Percentiles rank a stretch among this genome's conserved stretches.
Conservation (phyloP, 805 yeast species). For the Suhomyces faveliae region DNA sequence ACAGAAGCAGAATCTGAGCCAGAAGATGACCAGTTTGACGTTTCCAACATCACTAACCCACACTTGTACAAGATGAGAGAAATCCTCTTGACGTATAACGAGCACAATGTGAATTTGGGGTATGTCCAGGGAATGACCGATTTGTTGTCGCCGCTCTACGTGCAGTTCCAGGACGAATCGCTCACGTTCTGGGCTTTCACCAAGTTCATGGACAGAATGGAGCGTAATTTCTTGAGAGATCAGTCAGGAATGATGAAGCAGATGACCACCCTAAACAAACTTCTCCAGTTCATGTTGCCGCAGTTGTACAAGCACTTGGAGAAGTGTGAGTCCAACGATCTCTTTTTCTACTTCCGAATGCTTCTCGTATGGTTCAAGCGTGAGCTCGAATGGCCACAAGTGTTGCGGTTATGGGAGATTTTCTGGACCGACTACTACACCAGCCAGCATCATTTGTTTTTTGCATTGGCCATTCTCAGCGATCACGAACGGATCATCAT, state of each 20-base stretch:
- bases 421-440: constrained; percentile 85
- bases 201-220: constrained; percentile 91
- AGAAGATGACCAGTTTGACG: constrained; percentile 53
- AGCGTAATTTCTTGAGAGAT: constrained; percentile 85
- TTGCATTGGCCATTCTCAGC: constrained; percentile 86
- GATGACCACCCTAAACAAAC: constrained; percentile 76
- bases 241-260: constrained; percentile 92
- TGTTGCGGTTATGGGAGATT: constrained; percentile 85
- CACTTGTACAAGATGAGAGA: constrained; percentile 72
- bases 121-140: constrained; percentile 99
- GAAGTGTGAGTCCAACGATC: constrained; percentile 82
- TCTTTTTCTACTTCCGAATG: constrained; percentile 95
- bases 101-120: constrained; percentile 78
- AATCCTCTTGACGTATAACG: constrained; percentile 82
- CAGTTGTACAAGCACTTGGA: constrained; percentile 77
- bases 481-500: constrained; percentile 78
- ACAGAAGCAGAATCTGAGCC: constrained; percentile 33
- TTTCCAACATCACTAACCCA: constrained; percentile 67
- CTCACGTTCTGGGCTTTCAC: constrained; percentile 87
- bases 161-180: constrained; percentile 62
- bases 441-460: constrained; percentile 83
- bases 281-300: constrained; percentile 90
- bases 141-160: constrained; percentile 80
- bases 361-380: constrained; percentile 92
- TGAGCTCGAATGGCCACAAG: constrained; percentile 78